Evolutionary conservation across 495 filamentous ascomycete species (phyloP).

Genomic region (Thozetella sp.): DNA sequence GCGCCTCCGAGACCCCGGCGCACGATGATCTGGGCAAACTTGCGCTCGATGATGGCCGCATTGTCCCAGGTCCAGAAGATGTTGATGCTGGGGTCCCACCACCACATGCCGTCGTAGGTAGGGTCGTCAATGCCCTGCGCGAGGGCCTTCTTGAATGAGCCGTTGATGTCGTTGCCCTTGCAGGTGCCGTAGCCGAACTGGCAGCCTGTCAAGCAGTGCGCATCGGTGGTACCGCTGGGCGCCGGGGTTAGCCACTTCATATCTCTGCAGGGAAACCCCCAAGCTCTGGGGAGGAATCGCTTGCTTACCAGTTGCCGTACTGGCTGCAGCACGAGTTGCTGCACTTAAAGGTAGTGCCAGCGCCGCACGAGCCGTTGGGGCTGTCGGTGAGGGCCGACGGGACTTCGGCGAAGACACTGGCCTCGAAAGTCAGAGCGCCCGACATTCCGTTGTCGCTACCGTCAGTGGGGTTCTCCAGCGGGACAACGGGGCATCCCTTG

Average conservation of each 20-base stretch:
- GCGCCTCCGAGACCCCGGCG: conserved; percentile 58
- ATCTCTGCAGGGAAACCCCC: not conserved
- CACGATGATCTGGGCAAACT: conserved; percentile 63
- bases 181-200: conserved; percentile 33
- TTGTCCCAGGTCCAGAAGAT: conserved; percentile 76
- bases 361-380: conserved; percentile 16
- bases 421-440: conserved; percentile 53
- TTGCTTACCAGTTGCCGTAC: conserved; percentile 19
- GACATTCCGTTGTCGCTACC: conserved; percentile 60
- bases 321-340: conserved; percentile 12
- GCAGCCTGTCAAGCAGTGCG: conserved; percentile 49
- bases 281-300: conserved; percentile 25
- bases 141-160: conserved; percentile 40
- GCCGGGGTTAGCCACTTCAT: not conserved
- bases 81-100: conserved; percentile 51
- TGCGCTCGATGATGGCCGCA: conserved; percentile 52
- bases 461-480: conserved; percentile 53
- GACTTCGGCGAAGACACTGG: conserved; percentile 20
- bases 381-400: conserved; percentile 20
- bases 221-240: conserved; percentile 32
- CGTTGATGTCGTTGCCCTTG: conserved; percentile 19
- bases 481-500: conserved; percentile 55
- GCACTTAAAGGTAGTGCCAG: conserved; percentile 10
- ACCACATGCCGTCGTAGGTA: conserved; percentile 60
- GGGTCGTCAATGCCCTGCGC: conserved; percentile 51